Evolutionary conservation across 2,329 filamentous ascomycete genomes (phyloP), one percentile per base, ranked within the genome.

Genomic region (Fusarium sp.): DNA sequence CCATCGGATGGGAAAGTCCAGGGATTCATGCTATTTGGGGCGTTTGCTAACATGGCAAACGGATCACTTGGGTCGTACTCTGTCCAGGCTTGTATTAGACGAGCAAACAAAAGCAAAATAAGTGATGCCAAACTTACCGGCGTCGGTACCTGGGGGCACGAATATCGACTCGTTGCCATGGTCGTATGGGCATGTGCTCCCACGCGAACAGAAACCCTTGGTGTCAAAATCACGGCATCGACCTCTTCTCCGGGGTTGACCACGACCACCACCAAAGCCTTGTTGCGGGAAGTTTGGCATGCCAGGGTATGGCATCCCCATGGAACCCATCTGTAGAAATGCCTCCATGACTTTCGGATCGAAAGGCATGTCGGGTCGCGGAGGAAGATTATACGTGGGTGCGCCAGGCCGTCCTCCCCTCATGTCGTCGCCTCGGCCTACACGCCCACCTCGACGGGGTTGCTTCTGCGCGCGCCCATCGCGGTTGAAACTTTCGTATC

Each of bases 221-320:
- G 84, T 89, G 66, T 94, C 92, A 76, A 93, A 94, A 79, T 94
- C 91, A 65, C 88, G 86, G 78, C 93, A 95, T 66, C 89, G 86
- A 64, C 85, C 81, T 71, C 82, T 84, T 55, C 81, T 83, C 64
- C 82, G 83, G 44, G 78, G 79, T 45, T 79, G 77, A 65, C 39
- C 73, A 60, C 63, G 74, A 18, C 61, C 68, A n/a, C 73, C 75
- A 22, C 67, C 69, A 32, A 76, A 72, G 26, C 81, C 77, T 18
- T 72, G 74, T 32, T 72, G 75, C 75, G 82, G 72, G 80, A 84
- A 75, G 65, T 84, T 82, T 77, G 85, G 81, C 75, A 89, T 82
- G 7, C 73, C 75, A 8, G 81, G 75, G 52, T 79, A 81, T 6
- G 84, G 83, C 50, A 88, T 80, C 4, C 85, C 86, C 78, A 90